These are phyloP conservation scores for Vicia sativa DNA, from an alignment of 306 rosid species.

Conservation along the genomic window DNA sequence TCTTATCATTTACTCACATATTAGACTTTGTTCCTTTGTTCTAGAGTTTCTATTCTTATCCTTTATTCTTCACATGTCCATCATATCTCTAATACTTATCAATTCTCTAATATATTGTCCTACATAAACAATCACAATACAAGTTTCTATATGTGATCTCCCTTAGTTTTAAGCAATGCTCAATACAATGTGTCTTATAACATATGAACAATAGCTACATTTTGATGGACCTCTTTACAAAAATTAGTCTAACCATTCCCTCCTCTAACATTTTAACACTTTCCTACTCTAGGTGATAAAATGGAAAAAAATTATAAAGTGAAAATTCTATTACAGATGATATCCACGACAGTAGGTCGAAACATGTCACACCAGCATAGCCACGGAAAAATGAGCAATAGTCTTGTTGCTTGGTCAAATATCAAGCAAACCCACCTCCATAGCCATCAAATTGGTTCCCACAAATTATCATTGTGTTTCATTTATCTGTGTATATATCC, in stretches of 20 bases:
- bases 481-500: constrained; percentile 31
- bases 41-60: no score
- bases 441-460: constrained; percentile 42
- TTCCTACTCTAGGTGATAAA: constrained; percentile 39
- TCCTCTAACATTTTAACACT: background rate
- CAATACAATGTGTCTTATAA: no score
- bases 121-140: no score
- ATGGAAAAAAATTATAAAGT: background rate
- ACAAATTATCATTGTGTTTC: constrained; percentile 34
- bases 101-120: no score
- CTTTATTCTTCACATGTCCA: no score
- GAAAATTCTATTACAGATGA: constrained; percentile 33
- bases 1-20: no score
- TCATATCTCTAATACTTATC: no score
- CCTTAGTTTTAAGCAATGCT: no score
- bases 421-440: constrained; percentile 36
- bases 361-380: constrained; percentile 44
- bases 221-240: constrained; percentile 60
- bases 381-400: constrained; percentile 53
- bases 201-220: constrained; percentile 43
- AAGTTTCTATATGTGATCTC: no score
- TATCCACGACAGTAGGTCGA: constrained; percentile 39
- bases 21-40: no score
- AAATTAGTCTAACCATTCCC: constrained; percentile 39
- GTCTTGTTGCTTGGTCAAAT: constrained; percentile 52